Conservation (phyloP, 371 early-diverging fungal species). For the Sporodiniella umbellata region DNA sequence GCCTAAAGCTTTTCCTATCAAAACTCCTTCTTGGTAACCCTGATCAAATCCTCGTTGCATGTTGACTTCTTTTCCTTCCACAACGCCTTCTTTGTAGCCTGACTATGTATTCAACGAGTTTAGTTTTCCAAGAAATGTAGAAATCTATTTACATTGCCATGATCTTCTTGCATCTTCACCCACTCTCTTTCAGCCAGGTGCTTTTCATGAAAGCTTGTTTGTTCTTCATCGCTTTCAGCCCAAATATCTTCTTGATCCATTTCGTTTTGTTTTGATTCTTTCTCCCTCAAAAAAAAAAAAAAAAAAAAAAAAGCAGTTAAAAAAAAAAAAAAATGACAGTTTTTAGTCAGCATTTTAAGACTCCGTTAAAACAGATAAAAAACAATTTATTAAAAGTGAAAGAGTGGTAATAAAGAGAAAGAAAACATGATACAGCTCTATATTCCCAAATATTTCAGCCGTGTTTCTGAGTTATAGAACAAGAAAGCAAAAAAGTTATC, state of each 20-base stretch:
- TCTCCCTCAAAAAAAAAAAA: too few relatives aligned
- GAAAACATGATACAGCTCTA: not conserved
- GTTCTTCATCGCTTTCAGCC: slow-evolving; percentile 39
- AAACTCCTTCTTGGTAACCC: slow-evolving; percentile 52
- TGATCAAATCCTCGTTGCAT: slow-evolving; percentile 63
- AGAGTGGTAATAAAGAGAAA: slow-evolving; percentile 1
- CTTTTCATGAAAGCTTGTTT: slow-evolving; percentile 39
- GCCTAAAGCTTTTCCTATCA: slow-evolving; percentile 46
- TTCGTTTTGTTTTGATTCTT: too few relatives aligned
- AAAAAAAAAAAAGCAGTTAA: not conserved
- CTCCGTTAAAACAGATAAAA: too few relatives aligned
- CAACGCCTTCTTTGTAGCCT: slow-evolving; percentile 65
- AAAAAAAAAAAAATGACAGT: too few relatives aligned
- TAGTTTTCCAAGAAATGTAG: not conserved
- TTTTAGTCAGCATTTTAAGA: too few relatives aligned
- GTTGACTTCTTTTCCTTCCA: slow-evolving; percentile 60
- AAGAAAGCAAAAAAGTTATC: slow-evolving; percentile 35
- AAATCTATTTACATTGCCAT: slow-evolving; percentile 57
- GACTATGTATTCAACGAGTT: too few relatives aligned
- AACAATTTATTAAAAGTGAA: too few relatives aligned
- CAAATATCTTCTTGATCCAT: slow-evolving; percentile 39
- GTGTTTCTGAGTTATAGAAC: slow-evolving; percentile 19
- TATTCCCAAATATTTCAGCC: slow-evolving; percentile 22
- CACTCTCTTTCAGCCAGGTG: slow-evolving; percentile 52
- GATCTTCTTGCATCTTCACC: slow-evolving; percentile 50